These are phyloP conservation scores for Glycine soja DNA, from an alignment of 306 rosid species.

Conservation along the genomic window DNA sequence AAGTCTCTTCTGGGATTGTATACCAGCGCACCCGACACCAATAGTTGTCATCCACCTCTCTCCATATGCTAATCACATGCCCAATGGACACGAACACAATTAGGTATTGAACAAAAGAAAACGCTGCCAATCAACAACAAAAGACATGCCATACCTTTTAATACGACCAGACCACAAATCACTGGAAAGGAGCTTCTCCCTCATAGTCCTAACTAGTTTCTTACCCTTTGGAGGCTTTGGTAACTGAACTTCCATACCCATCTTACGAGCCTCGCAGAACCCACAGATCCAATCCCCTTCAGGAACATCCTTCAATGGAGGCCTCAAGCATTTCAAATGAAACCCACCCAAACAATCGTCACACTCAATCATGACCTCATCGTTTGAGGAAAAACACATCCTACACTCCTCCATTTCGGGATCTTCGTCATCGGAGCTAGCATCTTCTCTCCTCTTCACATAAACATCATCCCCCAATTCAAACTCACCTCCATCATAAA, in stretches of 20 bases:
- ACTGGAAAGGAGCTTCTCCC: conserved; percentile 88
- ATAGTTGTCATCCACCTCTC: conserved; percentile 72
- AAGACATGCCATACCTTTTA: conserved; percentile 55
- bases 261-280: conserved; percentile 73
- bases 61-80: conserved; percentile 72
- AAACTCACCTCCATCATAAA: conserved; percentile 86
- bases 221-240: conserved; percentile 75
- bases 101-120: conserved; percentile 6
- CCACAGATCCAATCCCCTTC: conserved; percentile 89
- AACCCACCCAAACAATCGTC: conserved; percentile 90
- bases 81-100: conserved; percentile 2
- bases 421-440: conserved; percentile 69
- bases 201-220: conserved; percentile 69
- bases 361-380: conserved; percentile 81
- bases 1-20: conserved; percentile 89
- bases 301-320: conserved; percentile 80
- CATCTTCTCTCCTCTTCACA: conserved; percentile 83
- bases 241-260: conserved; percentile 61
- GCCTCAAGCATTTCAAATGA: conserved; percentile 87
- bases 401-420: conserved; percentile 79
- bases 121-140: background rate
- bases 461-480: conserved; percentile 78
- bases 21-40: conserved; percentile 86
- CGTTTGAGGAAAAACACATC: conserved; percentile 69
- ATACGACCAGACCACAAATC: conserved; percentile 88